These are phyloP conservation scores for Alternaria tenuissima DNA, from an alignment of 2,329 filamentous ascomycete genomes.

Conservation along the genomic window DNA sequence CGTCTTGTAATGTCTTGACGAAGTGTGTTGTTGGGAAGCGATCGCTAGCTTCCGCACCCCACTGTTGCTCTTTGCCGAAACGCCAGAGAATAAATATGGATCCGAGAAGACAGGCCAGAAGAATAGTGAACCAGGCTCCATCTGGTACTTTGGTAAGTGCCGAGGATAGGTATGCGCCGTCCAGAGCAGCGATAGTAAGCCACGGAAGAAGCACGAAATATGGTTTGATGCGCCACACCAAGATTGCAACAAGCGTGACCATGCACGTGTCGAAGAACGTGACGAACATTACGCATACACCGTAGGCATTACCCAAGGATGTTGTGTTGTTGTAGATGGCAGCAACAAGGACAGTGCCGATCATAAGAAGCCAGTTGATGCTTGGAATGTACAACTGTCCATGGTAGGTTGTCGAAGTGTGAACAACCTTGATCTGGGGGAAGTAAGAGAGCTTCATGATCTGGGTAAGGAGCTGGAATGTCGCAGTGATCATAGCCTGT, in stretches of 20 bases:
- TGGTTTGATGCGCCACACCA: constrained; percentile 73
- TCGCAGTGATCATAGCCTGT: constrained; percentile 79
- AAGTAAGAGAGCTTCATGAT: constrained; percentile 79
- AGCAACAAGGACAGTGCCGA: constrained; percentile 77
- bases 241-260: constrained; percentile 73
- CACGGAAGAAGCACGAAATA: constrained; percentile 69
- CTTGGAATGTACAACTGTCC: constrained; percentile 80
- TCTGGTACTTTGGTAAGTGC: constrained; percentile 76
- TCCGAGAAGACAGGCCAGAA: constrained; percentile 69
- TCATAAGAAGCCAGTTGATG: constrained; percentile 79
- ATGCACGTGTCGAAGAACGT: constrained; percentile 81
- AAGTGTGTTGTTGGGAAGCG: constrained; percentile 57
- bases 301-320: constrained; percentile 74
- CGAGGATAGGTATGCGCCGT: constrained; percentile 74
- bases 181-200: constrained; percentile 70
- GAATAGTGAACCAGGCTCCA: constrained; percentile 80
- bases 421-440: constrained; percentile 76
- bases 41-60: constrained; percentile 73
- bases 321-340: constrained; percentile 74
- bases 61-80: constrained; percentile 80
- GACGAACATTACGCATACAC: constrained; percentile 81
- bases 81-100: constrained; percentile 77
- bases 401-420: constrained; percentile 74
- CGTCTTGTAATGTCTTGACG: constrained; percentile 46
- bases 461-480: constrained; percentile 75